Evolutionary conservation across 2,329 filamentous ascomycete genomes (phyloP), one percentile per base, ranked within the genome.

Genomic region (Nemania bipapillata): DNA sequence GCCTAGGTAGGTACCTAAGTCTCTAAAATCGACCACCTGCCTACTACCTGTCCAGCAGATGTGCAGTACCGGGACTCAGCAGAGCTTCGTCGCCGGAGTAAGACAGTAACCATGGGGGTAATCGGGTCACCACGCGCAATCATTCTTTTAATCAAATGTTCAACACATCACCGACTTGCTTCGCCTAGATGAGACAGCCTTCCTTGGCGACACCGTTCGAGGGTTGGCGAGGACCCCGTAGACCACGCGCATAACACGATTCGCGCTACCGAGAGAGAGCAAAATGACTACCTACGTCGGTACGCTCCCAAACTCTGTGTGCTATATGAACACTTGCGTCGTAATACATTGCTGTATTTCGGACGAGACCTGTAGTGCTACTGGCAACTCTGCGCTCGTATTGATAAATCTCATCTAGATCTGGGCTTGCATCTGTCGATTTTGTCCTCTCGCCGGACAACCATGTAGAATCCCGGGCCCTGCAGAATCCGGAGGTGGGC

Each of bases 391-490:
- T 26, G 12, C 30, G 11, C 30, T 55, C 49, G 28, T 53, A 64
- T 47, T 63, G 15, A 45, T 66, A 24, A 55, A 12, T 54, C 49
- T 50, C 30, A n/a, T 58, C 22, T 32, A 24, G 24, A 61, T 61
- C 30, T 40, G 42, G 35, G 42, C 28, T 57, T 58, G 59, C n/a
- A 40, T 65, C 53, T 37, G 12, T 24, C 49, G n/a, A 54, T n/a
- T 45, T 24, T 28, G 52, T 63, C 30, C 37, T 37, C 57, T 26
- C n/a, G 26, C 22, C 35, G 17, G 35, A 57, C 42, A 26, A 11
- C 35, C 22, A 58, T 9, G 28, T 30, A 49, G n/a, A 66, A 40
- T 52, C 15, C 42, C 40, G 32, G 62, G 45, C 42, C 40, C n/a
- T 57, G 22, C 35, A 40, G 42, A 60, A 24, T 17, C 37, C 32